Evolutionary conservation across 352 stramenopile species (phyloP).

Genomic region (Phytophthora sojae): DNA sequence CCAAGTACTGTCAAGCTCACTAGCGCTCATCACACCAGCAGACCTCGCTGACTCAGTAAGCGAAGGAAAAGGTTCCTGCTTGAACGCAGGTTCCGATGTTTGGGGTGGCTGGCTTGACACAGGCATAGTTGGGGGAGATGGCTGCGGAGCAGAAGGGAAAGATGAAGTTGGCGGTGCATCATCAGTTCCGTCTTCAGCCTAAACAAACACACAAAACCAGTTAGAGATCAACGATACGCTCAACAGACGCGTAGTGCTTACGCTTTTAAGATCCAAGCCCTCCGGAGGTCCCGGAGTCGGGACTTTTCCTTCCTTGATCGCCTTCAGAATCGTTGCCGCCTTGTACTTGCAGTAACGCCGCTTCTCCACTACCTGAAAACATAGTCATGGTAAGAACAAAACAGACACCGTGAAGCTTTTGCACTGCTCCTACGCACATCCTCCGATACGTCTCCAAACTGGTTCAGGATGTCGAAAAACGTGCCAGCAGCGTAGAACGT

Average conservation of each 20-base stretch:
- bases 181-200: conserved; percentile 32
- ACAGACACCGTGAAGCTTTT: neutral
- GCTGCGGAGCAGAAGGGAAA: conserved; percentile 11
- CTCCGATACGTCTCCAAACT: conserved; percentile 92
- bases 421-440: conserved; percentile 51
- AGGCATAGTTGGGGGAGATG: conserved; percentile 26
- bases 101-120: conserved; percentile 10
- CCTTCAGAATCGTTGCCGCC: conserved; percentile 95
- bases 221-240: neutral
- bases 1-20: conserved; percentile 37
- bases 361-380: conserved; percentile 83
- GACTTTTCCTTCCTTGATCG: conserved; percentile 92
- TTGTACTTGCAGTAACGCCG: conserved; percentile 97
- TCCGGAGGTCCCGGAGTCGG: conserved; percentile 84
- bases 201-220: conserved; percentile 4
- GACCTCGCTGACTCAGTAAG: conserved; percentile 59
- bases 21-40: conserved; percentile 38
- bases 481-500: conserved; percentile 97
- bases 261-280: conserved; percentile 48
- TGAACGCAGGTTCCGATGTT: conserved; percentile 12
- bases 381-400: conserved; percentile 10
- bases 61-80: conserved; percentile 47
- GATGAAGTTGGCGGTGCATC: conserved; percentile 5
- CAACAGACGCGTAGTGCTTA: conserved; percentile 19
- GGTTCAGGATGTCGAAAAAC: conserved; percentile 97